These are phyloP conservation scores for Wickerhamiella parazyma DNA, from an alignment of 805 yeast species.

Conservation along the genomic window DNA sequence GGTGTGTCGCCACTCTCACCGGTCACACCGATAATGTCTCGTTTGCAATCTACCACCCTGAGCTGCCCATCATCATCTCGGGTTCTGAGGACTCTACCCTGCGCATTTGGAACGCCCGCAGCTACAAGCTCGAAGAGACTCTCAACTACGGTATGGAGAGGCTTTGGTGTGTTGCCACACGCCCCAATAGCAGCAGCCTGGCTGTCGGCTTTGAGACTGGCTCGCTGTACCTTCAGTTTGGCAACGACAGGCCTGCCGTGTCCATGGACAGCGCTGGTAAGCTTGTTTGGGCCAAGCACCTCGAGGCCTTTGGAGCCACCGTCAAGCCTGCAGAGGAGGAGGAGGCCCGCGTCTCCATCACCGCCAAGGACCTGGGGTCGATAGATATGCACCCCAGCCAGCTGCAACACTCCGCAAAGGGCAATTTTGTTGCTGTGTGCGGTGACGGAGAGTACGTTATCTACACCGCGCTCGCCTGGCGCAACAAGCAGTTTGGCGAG, in stretches of 20 bases:
- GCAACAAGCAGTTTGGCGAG: constrained; percentile 83
- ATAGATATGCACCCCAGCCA: constrained; percentile 86
- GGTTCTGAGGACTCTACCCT: constrained; percentile 96
- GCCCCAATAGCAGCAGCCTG: constrained; percentile 59
- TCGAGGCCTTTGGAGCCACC: constrained; percentile 74
- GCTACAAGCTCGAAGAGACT: constrained; percentile 87
- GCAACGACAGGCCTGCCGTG: constrained; percentile 85
- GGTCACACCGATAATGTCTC: constrained; percentile 93
- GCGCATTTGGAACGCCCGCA: constrained; percentile 88
- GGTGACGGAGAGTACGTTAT: constrained; percentile 97
- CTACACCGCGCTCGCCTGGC: constrained; percentile 95
- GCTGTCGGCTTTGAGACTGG: constrained; percentile 96
- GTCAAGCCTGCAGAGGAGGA: constrained; percentile 63
- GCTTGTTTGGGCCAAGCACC: constrained; percentile 78
- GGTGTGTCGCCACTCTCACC: constrained; percentile 84
- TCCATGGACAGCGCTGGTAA: constrained; percentile 92
- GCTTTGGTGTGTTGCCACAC: constrained; percentile 85
- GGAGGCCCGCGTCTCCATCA: constrained; percentile 38
- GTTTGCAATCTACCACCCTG: constrained; percentile 97
- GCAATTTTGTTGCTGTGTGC: constrained; percentile 88
- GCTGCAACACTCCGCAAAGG: constrained; percentile 87
- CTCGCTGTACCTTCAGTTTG: constrained; percentile 71
- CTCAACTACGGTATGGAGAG: constrained; percentile 85
- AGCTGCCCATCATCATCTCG: constrained; percentile 81
- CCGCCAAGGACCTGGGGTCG: constrained; percentile 83